Base-by-base conservation (phyloP, 306 rosid genomes). In the Fagus crenata region DNA sequence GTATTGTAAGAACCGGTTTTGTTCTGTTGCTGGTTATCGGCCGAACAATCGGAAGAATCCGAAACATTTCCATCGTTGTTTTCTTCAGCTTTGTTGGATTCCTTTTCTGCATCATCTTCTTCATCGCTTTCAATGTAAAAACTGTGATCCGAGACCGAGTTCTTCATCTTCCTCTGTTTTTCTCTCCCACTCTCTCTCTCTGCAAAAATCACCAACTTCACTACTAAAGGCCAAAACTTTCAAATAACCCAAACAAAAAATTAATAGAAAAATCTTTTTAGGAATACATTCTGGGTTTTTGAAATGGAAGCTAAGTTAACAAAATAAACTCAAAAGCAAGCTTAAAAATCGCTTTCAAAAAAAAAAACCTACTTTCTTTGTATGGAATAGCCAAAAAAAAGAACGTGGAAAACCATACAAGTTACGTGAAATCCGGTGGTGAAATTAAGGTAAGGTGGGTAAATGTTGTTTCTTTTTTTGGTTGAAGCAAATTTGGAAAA, bases 61-160 rank as follows among this genome's bases (percentile, higher is more conserved):
- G 98, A 92, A 43, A 86, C 90, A 11, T 91, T 85, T 49, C 92
- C 97, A 18, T 86, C 94, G 67, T 35, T 65, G 37, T 83, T 39
- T 40, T 78, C 97, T 60, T 82, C 89, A 32, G 54, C 96, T 74
- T 80, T 87, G 77, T 75, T 77, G 40, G 82, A 76, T 46, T 82
- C 87, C 82, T 89, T 89, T 53, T 87, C 89, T 64, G 75, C 88
- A 28, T 92, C 97, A 13, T 87, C 98, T 15, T 87, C 90, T 4
- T 90, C 97, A 41, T 91, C 97, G 80, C 96, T 93, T 12, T 93
- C 96, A 67, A 88, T 82, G 84, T 89, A 89, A 46, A 91, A 85
- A 81, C 97, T 88, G 72, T 89, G 90, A 4, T 96, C 97, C 32
- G 97, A 91, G 5, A 80, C 90, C 1, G 93, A 92, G 75, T 89